Evolutionary conservation across 805 yeast species (phyloP).

Genomic region (Hanseniaspora singularis): DNA sequence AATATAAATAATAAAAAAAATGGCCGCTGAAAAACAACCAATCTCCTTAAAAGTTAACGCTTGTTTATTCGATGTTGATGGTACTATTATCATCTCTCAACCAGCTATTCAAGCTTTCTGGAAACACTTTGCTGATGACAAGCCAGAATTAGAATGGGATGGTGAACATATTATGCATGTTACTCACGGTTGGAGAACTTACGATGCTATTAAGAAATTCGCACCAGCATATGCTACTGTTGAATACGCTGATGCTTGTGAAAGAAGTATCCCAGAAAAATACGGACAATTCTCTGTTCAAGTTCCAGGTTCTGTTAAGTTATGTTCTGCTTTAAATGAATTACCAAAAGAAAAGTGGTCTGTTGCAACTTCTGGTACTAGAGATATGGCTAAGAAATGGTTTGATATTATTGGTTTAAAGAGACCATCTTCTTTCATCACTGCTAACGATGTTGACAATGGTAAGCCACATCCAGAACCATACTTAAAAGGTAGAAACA

Average conservation of each 20-base stretch:
- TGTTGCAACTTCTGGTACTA: slow-evolving; percentile 75
- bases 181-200: slow-evolving; percentile 75
- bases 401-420: slow-evolving; percentile 49
- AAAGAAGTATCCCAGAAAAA: slow-evolving; percentile 55
- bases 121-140: slow-evolving; percentile 56
- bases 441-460: slow-evolving; percentile 64
- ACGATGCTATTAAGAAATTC: slow-evolving; percentile 61
- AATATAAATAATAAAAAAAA: slow-evolving; percentile 5
- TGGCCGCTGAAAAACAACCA: slow-evolving; percentile 22
- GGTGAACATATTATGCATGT: slow-evolving; percentile 60
- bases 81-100: slow-evolving; percentile 74
- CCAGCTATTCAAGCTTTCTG: slow-evolving; percentile 74
- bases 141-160: slow-evolving; percentile 45
- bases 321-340: slow-evolving; percentile 43
- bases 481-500: slow-evolving; percentile 45
- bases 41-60: slow-evolving; percentile 33
- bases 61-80: slow-evolving; percentile 72
- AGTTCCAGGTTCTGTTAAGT: slow-evolving; percentile 61
- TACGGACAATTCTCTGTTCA: slow-evolving; percentile 64
- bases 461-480: slow-evolving; percentile 89
- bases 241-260: slow-evolving; percentile 53
- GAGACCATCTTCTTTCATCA: slow-evolving; percentile 64
- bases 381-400: slow-evolving; percentile 69
- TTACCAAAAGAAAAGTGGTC: slow-evolving; percentile 61
- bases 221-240: slow-evolving; percentile 63